Evolutionary conservation across 2,329 filamentous ascomycete species (phyloP), one percentile per base, ranked within the genome.

Genomic region (Scytalidium lignicola): DNA sequence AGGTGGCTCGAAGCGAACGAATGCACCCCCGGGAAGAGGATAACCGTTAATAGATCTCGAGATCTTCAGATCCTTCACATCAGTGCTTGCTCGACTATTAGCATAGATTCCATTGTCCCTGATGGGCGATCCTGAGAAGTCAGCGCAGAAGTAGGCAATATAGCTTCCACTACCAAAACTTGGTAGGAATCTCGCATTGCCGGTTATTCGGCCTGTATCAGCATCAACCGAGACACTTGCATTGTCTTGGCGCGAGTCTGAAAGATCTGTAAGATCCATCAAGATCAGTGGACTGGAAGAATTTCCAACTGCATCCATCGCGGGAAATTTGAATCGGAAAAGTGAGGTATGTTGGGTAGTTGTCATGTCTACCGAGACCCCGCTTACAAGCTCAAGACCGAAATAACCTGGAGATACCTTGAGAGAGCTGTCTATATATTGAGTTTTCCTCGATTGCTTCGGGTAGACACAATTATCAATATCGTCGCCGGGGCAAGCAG

Each of bases 81-180:
- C 68, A 2, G 70, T 62, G 43, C 73, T 77, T 1, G 79, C 79
- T 6, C 78, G 72, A 51, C 75, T 80, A 54, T 82, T 76, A 1
- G 69, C 71, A 63, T 80, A 88, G 39, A 85, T 73, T 4, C 85
- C 85, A 10, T 70, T 79, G 51, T 85, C 79, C 21, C 74, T 73
- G 15, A 88, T 66, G 0, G 69, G 60, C 2, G 77, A 76, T 0
- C 80, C 83, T 18, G 70, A 65, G 57, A 88, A 86, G 55, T 88
- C 85, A 3, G 81, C 81, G 57, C 85, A 88, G 55, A 87, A 86
- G 60, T 84, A 75, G 1, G 79, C 63, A 17, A 70, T 64, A 59
- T 84, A 88, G 10, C 59, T 72, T 1, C 83, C 84, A 29, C 73
- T 73, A 0, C 82, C 82, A 55, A 88, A 88, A 53, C 81, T 86